phyloP scores from a whole-genome alignment of 2,329 filamentous ascomycete genomes.

The Dothidotthia symphoricarpi region DNA sequence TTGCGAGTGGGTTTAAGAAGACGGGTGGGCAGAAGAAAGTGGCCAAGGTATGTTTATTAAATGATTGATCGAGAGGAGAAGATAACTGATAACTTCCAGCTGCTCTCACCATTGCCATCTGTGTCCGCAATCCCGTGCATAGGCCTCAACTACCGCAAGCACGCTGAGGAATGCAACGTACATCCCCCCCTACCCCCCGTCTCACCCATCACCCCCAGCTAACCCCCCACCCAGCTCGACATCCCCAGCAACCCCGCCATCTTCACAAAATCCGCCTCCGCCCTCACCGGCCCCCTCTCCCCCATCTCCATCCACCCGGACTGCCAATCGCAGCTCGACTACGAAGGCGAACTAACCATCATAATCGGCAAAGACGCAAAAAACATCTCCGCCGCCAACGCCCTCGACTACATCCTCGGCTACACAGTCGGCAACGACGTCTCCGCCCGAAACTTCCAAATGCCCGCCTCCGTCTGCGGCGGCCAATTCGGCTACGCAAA shows the following conservation, averaged over 20 bases:
- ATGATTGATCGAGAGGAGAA: background rate
- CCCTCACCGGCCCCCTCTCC: constrained; percentile 35
- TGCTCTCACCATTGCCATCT: constrained; percentile 29
- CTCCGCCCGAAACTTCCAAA: constrained; percentile 57
- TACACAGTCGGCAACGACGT: constrained; percentile 66
- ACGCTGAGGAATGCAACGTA: constrained; percentile 37
- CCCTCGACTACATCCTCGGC: constrained; percentile 60
- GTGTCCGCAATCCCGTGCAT: constrained; percentile 37
- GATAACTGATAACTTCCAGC: constrained; percentile 5
- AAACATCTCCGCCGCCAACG: constrained; percentile 52
- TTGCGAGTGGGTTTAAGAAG: constrained; percentile 32
- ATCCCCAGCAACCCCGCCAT: constrained; percentile 36
- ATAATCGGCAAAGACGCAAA: constrained; percentile 36
- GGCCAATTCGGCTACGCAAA: constrained; percentile 46
- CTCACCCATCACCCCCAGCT: background rate
- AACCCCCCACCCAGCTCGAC: constrained; percentile 13
- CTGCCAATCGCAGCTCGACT: constrained; percentile 37
- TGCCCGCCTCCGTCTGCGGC: constrained; percentile 32
- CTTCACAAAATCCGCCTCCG: constrained; percentile 39
- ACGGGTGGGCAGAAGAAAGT: constrained; percentile 27
- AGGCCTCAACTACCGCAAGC: constrained; percentile 37
- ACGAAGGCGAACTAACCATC: constrained; percentile 42
- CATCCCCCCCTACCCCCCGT: constrained; percentile 1
- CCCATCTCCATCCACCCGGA: constrained; percentile 29
- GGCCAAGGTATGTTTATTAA: constrained; percentile 15